Evolutionary conservation across 306 rosid species (phyloP).

Genomic region (Quercus mongolica): DNA sequence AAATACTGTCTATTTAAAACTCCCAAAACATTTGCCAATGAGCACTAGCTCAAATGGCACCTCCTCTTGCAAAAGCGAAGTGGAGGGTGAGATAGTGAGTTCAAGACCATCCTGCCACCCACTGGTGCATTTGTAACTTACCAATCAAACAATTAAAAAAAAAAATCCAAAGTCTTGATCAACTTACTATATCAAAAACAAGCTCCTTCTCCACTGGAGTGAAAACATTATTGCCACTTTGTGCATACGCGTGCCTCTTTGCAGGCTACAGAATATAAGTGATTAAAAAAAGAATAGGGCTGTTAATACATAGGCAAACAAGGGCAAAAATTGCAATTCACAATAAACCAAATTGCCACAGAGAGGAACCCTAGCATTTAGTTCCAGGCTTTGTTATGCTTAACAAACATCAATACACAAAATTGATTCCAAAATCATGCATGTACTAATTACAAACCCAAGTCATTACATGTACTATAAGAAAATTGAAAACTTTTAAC

Average conservation of each 20-base stretch:
- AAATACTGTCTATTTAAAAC: background rate
- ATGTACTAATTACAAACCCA: background rate
- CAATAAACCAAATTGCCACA: background rate
- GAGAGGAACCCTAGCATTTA: background rate
- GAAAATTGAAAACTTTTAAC: background rate
- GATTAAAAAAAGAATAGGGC: background rate
- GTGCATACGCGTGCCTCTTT: conserved; percentile 81
- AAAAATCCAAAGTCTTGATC: background rate
- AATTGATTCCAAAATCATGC: background rate
- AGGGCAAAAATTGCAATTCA: background rate
- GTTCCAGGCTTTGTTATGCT: background rate
- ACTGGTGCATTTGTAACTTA: too few species aligned
- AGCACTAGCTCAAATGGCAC: too few species aligned
- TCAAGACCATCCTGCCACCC: too few species aligned
- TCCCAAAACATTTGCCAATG: background rate
- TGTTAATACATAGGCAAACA: background rate
- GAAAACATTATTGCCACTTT: conserved; percentile 67
- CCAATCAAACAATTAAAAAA: too few species aligned
- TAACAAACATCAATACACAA: background rate
- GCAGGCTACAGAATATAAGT: conserved; percentile 60
- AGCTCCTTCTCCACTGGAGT: conserved; percentile 90
- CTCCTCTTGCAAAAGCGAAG: too few species aligned
- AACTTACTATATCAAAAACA: conserved; percentile 80
- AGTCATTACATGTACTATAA: background rate
- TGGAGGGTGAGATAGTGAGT: too few species aligned